These are phyloP conservation scores for Penicillium psychrofluorescens DNA, from an alignment of 495 filamentous ascomycete genomes.

Conservation along the genomic window DNA sequence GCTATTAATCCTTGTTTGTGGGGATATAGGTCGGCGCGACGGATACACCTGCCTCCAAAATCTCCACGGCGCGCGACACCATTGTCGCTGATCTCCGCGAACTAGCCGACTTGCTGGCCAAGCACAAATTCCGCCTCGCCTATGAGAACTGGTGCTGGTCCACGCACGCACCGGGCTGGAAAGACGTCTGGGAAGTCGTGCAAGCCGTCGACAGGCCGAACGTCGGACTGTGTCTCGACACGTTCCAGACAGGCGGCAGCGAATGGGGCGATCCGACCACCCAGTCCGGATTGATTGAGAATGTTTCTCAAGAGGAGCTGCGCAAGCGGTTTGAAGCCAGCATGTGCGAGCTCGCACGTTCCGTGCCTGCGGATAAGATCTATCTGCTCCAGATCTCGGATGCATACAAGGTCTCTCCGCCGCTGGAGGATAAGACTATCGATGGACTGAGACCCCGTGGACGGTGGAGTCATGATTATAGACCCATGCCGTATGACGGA, in stretches of 20 bases:
- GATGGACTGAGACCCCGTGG: slow-evolving; percentile 49
- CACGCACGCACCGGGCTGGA: slow-evolving; percentile 62
- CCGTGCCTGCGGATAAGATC: slow-evolving; percentile 64
- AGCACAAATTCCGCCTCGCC: slow-evolving; percentile 51
- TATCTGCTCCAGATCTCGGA: slow-evolving; percentile 72
- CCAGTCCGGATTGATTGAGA: slow-evolving; percentile 49
- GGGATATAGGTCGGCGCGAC: slow-evolving; percentile 56
- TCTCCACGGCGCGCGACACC: slow-evolving; percentile 36
- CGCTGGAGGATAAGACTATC: slow-evolving; percentile 38
- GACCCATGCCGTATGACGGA: slow-evolving; percentile 64
- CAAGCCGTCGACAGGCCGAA: slow-evolving; percentile 53
- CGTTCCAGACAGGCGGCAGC: slow-evolving; percentile 68
- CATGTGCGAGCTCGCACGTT: slow-evolving; percentile 44
- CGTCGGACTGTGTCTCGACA: slow-evolving; percentile 73
- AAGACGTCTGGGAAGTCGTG: slow-evolving; percentile 60
- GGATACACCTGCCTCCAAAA: slow-evolving; percentile 47
- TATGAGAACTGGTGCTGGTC: slow-evolving; percentile 90
- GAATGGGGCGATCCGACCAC: slow-evolving; percentile 76
- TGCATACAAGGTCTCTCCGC: slow-evolving; percentile 56
- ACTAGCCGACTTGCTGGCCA: slow-evolving; percentile 56
- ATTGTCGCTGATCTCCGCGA: slow-evolving; percentile 56
- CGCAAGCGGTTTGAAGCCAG: slow-evolving; percentile 42
- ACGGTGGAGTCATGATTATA: slow-evolving; percentile 64
- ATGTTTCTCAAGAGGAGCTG: slow-evolving; percentile 31
- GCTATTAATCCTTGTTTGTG: too few species aligned